phyloP scores from a whole-genome alignment of 148 eudicot species.

The Euryodendron excelsum region DNA sequence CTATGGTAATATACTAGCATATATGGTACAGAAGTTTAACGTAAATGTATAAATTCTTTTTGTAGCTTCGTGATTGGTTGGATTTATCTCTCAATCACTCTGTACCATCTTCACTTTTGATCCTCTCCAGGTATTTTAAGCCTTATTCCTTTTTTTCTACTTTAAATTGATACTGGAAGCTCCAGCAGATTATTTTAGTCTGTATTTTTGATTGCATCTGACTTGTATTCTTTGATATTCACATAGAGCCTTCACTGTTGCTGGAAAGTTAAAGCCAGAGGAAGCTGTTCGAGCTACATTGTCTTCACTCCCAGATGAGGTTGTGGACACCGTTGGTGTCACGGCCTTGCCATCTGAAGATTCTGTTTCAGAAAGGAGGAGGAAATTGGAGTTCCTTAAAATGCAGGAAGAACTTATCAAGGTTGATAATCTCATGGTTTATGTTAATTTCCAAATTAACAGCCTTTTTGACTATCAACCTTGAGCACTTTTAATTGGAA shows the following conservation, averaged over 20 bases:
- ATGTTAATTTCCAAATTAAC: not conserved
- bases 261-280: constrained; percentile 74
- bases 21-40: not conserved
- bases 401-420: constrained; percentile 89
- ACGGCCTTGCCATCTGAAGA: constrained; percentile 84
- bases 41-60: not conserved
- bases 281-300: constrained; percentile 80
- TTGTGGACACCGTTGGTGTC: constrained; percentile 79
- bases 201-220: not conserved
- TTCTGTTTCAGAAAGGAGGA: constrained; percentile 77
- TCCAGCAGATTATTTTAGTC: not conserved
- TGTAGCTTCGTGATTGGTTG: constrained; percentile 91
- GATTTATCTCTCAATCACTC: constrained; percentile 80
- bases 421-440: constrained; percentile 34
- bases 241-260: constrained; percentile 68
- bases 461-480: not conserved
- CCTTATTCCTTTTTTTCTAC: not conserved
- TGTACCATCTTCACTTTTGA: constrained; percentile 79
- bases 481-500: not conserved
- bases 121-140: constrained; percentile 66
- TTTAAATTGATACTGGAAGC: not conserved
- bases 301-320: constrained; percentile 89
- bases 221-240: not conserved
- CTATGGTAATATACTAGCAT: not conserved
- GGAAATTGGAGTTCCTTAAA: constrained; percentile 79